A percentile compares a stretch with the other conserved stretches of the same genome.
Evolutionary conservation across 2,329 filamentous ascomycete species (phyloP).

Genomic region (Pseudovirgaria hyperparasitica): DNA sequence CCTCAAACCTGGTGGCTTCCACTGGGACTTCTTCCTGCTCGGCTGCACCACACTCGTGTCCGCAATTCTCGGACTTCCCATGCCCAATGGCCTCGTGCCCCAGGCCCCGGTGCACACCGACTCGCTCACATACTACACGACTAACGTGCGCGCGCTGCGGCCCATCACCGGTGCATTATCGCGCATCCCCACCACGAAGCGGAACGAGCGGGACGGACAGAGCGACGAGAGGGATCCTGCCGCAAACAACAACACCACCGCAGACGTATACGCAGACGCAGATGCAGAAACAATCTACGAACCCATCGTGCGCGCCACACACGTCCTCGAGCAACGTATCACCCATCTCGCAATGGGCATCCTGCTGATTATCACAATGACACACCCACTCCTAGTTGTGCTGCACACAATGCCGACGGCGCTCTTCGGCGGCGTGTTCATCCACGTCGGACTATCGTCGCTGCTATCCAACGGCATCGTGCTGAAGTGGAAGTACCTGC

Average conservation of each 20-base stretch:
- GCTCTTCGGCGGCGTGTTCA: slow-evolving; percentile 42
- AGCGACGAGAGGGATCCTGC: too few species aligned
- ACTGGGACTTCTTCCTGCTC: slow-evolving; percentile 46
- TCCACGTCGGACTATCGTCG: too few species aligned
- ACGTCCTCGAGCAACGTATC: slow-evolving; percentile 40
- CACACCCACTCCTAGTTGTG: slow-evolving; percentile 36
- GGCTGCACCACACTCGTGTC: slow-evolving; percentile 40
- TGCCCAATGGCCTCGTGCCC: slow-evolving; percentile 42
- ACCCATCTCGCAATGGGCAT: slow-evolving; percentile 42
- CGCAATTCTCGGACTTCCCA: slow-evolving; percentile 38
- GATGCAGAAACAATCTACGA: too few species aligned
- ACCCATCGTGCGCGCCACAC: slow-evolving; percentile 30
- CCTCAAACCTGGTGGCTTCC: slow-evolving; percentile 42
- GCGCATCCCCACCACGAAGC: slow-evolving; percentile 16
- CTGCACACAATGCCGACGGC: slow-evolving; percentile 39
- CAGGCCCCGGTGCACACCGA: slow-evolving; percentile 46
- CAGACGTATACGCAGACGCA: too few species aligned
- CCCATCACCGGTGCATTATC: too few species aligned
- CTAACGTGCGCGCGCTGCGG: too few species aligned
- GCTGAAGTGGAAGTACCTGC: slow-evolving; percentile 34
- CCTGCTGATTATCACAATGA: slow-evolving; percentile 41
- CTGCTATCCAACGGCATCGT: slow-evolving; percentile 39
- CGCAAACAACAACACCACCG: too few species aligned
- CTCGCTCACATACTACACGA: slow-evolving; percentile 30
- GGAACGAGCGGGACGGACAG: slow-evolving; percentile 24